phyloP scores from a whole-genome alignment of 495 filamentous ascomycete species.

The Tuber magnatum region DNA sequence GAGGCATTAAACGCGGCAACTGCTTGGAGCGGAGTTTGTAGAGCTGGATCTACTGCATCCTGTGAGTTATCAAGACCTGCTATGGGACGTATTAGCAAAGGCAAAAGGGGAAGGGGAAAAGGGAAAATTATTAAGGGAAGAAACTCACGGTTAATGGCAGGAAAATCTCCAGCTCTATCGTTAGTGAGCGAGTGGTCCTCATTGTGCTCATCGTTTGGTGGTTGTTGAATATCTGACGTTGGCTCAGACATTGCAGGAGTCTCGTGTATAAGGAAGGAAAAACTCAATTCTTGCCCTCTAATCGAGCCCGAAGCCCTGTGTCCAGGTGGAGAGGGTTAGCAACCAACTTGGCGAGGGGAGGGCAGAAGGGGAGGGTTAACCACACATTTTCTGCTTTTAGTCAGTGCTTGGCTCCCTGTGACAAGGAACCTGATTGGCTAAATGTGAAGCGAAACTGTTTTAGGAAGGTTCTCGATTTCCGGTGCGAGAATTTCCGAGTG shows the following conservation, averaged over 20 bases:
- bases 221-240: constrained; percentile 13
- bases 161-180: constrained; percentile 19
- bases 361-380: not conserved
- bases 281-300: constrained; percentile 30
- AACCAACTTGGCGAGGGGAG: constrained; percentile 5
- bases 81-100: constrained; percentile 12
- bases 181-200: constrained; percentile 17
- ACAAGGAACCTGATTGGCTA: constrained; percentile 3
- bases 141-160: constrained; percentile 15
- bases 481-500: not conserved
- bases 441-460: not conserved
- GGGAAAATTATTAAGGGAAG: constrained; percentile 15
- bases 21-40: constrained; percentile 27
- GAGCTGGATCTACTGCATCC: constrained; percentile 29
- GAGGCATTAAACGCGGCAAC: constrained; percentile 40
- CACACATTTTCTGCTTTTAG: constrained; percentile 6
- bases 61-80: constrained; percentile 28
- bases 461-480: not conserved
- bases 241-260: constrained; percentile 8
- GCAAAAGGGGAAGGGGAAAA: constrained; percentile 10
- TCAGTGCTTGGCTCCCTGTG: constrained; percentile 8
- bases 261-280: not conserved
- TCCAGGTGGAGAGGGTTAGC: constrained; percentile 9
- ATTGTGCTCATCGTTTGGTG: constrained; percentile 24
- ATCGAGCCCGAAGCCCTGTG: constrained; percentile 38